Evolutionary conservation across 371 early-diverging fungal species (phyloP), one percentile per base, ranked within the genome.

Genomic region (Entomophthora muscae): DNA sequence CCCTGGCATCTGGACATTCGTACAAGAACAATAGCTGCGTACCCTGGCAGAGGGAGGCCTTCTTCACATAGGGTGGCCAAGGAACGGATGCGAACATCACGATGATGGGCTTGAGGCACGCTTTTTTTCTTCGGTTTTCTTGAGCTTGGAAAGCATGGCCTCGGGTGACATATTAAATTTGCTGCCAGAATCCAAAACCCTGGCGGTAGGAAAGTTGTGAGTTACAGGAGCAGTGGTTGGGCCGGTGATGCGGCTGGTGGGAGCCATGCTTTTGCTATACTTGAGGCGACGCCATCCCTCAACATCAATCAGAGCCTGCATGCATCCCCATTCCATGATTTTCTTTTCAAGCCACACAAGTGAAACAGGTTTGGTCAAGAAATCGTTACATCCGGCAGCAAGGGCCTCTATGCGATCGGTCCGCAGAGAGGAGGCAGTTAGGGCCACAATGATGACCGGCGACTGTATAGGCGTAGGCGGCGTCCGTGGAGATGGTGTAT

Each of bases 291-390:
- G 74, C 86, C 88, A 89, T 17, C 85, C 84, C 57, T 86, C 85
- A 67, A 88, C 83, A 71, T 91, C 90, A 63, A 92, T 90, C 55
- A 92, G 70, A 0, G 90, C 89, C 68, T 92, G 92, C 87, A 92
- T 92, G 62, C 87, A 85, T 3, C 90, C 92, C 92, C 92, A 92
- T 68, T 92, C 92, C 58, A 84, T 78, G 61, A 90, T 88, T 74
- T 90, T 90, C 65, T 83, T 79, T 66, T 85, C 85, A 5, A 92
- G 70, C 92, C 92, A 92, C 31, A 79, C 78, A 22, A 88, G 70
- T 64, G 83, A 84, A 17, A 90, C 84, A 0, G 93, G 93, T 66
- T 92, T 90, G 21, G 85, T 89, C 65, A 92, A 67, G 66, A 88
- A 90, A 71, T 92, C 93, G 68, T 92, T 90, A 64, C 93, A 92